phyloP scores from a whole-genome alignment of 441 rosid species.

The Brassica balearica region DNA sequence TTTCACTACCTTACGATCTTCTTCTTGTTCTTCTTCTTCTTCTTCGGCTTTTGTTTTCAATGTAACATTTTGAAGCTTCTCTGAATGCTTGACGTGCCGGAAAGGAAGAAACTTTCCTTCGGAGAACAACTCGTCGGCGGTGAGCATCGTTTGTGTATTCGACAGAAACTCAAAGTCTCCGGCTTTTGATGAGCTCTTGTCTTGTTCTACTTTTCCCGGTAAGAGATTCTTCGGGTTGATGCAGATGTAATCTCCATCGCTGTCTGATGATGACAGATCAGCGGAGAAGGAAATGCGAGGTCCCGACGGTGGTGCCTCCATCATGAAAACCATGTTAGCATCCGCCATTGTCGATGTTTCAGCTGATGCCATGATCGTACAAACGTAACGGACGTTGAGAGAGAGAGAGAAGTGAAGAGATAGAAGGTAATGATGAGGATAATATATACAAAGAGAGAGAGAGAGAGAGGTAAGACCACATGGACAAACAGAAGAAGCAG shows the following conservation, averaged over 20 bases:
- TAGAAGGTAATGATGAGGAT: conserved; percentile 32
- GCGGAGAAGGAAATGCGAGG: conserved; percentile 87
- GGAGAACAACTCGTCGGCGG: conserved; percentile 85
- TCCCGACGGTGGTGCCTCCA: conserved; percentile 52
- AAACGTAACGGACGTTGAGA: not conserved
- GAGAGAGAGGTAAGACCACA: conserved; percentile 62
- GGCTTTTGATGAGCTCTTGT: conserved; percentile 50
- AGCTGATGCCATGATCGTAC: conserved; percentile 31
- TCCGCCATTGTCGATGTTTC: conserved; percentile 36
- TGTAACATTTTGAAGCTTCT: conserved; percentile 69
- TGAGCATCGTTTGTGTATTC: conserved; percentile 57
- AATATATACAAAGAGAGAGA: conserved; percentile 46
- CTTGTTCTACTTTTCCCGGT: conserved; percentile 42
- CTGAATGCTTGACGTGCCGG: conserved; percentile 73
- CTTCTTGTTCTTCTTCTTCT: conserved; percentile 34
- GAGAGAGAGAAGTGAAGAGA: conserved; percentile 17
- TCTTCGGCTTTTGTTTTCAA: conserved; percentile 52
- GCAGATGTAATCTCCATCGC: conserved; percentile 60
- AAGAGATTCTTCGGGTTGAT: conserved; percentile 57
- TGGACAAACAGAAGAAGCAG: conserved; percentile 47
- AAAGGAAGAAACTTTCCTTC: conserved; percentile 89
- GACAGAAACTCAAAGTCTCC: conserved; percentile 86
- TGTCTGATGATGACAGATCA: conserved; percentile 49
- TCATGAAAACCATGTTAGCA: conserved; percentile 17
- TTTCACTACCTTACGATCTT: conserved; percentile 39